Evolutionary conservation across 805 yeast species (phyloP).

Genomic region (Cyberlindnera misumaiensis): DNA sequence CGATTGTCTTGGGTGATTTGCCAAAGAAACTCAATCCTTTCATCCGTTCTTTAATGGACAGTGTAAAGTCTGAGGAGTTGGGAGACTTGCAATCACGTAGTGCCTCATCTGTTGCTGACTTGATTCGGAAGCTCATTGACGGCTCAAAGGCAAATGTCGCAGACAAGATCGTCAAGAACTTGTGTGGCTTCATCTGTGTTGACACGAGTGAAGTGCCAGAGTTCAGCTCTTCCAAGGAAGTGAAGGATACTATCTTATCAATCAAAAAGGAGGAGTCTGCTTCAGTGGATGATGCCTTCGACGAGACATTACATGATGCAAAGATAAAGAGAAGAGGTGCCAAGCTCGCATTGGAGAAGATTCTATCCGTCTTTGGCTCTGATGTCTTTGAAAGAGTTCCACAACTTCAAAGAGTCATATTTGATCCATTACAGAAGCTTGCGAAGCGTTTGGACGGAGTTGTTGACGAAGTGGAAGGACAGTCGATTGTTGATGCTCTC

Average conservation of each 20-base stretch:
- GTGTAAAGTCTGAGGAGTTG: constrained; percentile 71
- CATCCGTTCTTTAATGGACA: constrained; percentile 87
- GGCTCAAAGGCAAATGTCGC: constrained; percentile 65
- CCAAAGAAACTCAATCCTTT: constrained; percentile 87
- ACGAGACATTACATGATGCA: constrained; percentile 64
- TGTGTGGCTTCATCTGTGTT: constrained; percentile 90
- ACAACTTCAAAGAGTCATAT: constrained; percentile 55
- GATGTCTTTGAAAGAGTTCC: constrained; percentile 56
- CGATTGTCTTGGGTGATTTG: constrained; percentile 53
- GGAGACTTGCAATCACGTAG: constrained; percentile 61
- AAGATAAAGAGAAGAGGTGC: constrained; percentile 83
- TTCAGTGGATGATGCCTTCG: constrained; percentile 56
- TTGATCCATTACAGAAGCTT: constrained; percentile 52
- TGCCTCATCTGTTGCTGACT: constrained; percentile 58
- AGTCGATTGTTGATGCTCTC: constrained; percentile 75
- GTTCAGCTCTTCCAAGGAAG: constrained; percentile 56
- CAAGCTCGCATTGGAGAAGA: constrained; percentile 52
- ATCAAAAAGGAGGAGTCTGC: constrained; percentile 68
- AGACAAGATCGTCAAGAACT: constrained; percentile 81
- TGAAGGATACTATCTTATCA: constrained; percentile 57
- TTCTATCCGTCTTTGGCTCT: constrained; percentile 47
- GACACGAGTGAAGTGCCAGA: constrained; percentile 96
- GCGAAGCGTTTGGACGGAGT: constrained; percentile 23
- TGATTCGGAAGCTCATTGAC: constrained; percentile 52
- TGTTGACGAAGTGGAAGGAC: constrained; percentile 51